These are phyloP conservation scores for Vitis hybrid DNA, from an alignment of 177 flowering plant species.

Conservation along the genomic window DNA sequence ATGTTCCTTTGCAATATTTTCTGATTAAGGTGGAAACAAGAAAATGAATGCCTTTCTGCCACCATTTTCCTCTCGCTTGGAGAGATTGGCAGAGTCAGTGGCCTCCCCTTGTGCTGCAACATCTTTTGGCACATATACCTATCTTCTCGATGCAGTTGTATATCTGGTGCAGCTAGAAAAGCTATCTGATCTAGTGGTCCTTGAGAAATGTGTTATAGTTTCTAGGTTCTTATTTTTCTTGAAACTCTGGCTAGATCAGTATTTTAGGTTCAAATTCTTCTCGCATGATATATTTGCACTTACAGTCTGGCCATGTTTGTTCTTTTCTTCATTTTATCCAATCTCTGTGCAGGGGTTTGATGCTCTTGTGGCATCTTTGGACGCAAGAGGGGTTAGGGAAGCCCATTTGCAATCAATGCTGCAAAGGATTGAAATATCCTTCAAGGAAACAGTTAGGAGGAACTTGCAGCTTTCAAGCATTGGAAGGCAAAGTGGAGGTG, in stretches of 20 bases:
- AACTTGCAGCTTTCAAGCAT: slow-evolving; percentile 14
- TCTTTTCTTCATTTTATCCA: slow-evolving; percentile 4
- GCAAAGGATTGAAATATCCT: slow-evolving; percentile 61
- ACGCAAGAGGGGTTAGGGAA: slow-evolving; percentile 81
- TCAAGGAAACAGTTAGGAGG: slow-evolving; percentile 55
- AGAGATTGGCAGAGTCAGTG: too few species aligned
- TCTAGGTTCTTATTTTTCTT: too few species aligned
- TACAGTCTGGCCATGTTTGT: not conserved
- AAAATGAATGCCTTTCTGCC: too few species aligned
- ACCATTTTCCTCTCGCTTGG: too few species aligned
- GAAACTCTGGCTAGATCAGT: not conserved
- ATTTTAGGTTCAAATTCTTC: not conserved
- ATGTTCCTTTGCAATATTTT: not conserved
- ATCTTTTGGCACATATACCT: too few species aligned
- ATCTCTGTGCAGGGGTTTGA: slow-evolving; percentile 64
- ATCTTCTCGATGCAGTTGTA: too few species aligned
- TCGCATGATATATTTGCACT: not conserved
- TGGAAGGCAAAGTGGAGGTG: slow-evolving; percentile 12
- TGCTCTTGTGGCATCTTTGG: slow-evolving; percentile 68
- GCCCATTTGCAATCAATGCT: slow-evolving; percentile 75
- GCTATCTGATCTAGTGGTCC: too few species aligned
- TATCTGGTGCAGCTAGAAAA: too few species aligned
- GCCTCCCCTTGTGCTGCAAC: too few species aligned
- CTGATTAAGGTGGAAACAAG: too few species aligned
- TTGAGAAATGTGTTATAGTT: too few species aligned